Conservation (phyloP, 768 basidiomycete genomes). For the Boletus speciosus region DNA sequence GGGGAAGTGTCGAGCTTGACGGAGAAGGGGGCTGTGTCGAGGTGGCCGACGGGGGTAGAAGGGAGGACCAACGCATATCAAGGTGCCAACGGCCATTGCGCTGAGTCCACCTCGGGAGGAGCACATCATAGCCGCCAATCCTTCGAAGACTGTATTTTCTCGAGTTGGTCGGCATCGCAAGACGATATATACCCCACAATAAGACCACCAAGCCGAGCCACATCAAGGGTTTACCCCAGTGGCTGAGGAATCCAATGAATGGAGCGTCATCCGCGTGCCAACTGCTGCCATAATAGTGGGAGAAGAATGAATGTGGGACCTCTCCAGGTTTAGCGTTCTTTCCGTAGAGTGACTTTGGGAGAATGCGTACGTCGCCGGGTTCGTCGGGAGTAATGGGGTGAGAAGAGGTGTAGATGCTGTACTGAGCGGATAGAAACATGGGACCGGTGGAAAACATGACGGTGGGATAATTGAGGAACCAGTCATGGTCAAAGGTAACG, state of each 20-base stretch:
- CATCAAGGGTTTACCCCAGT: constrained; percentile 87
- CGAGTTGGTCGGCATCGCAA: constrained; percentile 53
- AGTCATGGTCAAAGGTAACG: constrained; percentile 87
- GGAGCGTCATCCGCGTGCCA: constrained; percentile 99
- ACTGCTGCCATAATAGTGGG: constrained; percentile 96
- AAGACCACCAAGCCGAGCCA: constrained; percentile 76
- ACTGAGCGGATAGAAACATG: constrained; percentile 96
- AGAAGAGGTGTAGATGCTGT: constrained; percentile 77
- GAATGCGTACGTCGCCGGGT: constrained; percentile 78
- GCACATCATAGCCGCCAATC: constrained; percentile 72
- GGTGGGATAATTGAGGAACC: constrained; percentile 96
- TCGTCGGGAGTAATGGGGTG: constrained; percentile 51
- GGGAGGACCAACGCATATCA: constrained; percentile 56
- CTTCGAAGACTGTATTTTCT: constrained; percentile 57
- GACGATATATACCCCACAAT: constrained; percentile 61
- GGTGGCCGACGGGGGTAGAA: constrained; percentile 41
- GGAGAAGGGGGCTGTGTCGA: constrained; percentile 45
- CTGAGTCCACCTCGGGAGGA: constrained; percentile 71
- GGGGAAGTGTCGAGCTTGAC: constrained; percentile 45
- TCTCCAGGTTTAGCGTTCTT: constrained; percentile 86
- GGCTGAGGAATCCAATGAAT: constrained; percentile 90
- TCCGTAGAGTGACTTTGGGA: constrained; percentile 96
- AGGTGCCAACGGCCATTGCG: constrained; percentile 72
- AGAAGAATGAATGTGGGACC: constrained; percentile 89
- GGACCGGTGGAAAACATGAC: constrained; percentile 99